Base-by-base conservation (phyloP, 75 land plant species). In the Pinus albicaulis region DNA sequence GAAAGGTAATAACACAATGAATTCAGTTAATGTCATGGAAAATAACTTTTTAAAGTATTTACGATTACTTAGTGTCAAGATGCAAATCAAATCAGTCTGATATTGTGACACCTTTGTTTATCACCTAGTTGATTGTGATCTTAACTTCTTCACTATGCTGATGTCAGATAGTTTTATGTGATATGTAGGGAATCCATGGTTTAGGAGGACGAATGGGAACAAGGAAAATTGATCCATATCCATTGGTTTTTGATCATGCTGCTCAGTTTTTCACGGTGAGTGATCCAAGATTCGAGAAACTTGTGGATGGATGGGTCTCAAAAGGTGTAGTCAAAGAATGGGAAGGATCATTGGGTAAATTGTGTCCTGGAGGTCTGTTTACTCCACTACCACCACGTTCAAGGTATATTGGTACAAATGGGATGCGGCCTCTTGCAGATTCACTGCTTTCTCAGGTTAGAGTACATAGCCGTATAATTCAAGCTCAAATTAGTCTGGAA, bases 201-300 rank as follows among this genome's bases (percentile, higher is more conserved):
- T 79, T 96, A 74, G 99, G 99, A 82, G 99, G 99, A 74, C 85
- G 99, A 56, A 84, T 96, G 98, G 99, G 89, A 60, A 96, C 99
- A 23, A 90, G 99, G 76, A 57, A 77, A 3, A 77, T 94, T 76
- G 90, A 87, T 70, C 90, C 93, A 44, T 75, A 84, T 36, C 78
- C 76, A 19, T 73, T 96, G 75, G 85, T 87, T 28, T 96, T 96
- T 82, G 99, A 96, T 76, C 99, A 96, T 79, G 99, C 99, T 20
- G 98, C 98, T 72, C 99, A 96, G 74, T 96, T 88, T 76, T 96
- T 96, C 74, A 94, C 95, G 19, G 97, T 86, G 16, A 87, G 80
- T 65, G 99, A 96, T 84, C 78, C 89, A 53, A 81, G 82, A 23
- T 96, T 96, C 81, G 81, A 77, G 56, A 79, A 92, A 85, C 60